phyloP scores from a whole-genome alignment of 495 filamentous ascomycete species.

The Neurospora hispaniola region DNA sequence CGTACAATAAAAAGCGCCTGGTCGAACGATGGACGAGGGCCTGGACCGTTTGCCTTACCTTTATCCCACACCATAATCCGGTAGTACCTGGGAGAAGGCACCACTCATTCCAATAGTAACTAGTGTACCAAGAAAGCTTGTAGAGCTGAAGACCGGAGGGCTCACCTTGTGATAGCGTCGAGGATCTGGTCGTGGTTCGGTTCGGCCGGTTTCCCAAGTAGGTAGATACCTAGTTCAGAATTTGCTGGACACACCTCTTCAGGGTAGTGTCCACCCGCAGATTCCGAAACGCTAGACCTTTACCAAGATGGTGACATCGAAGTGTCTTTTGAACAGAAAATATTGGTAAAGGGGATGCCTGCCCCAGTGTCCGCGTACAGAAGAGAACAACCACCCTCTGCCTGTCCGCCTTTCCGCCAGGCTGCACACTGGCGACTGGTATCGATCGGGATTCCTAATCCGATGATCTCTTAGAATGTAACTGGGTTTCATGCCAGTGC shows the following conservation, averaged over 20 bases:
- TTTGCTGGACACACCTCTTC: neutral
- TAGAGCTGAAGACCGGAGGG: neutral
- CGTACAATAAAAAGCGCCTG: neutral
- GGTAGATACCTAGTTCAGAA: neutral
- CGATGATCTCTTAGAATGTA: neutral
- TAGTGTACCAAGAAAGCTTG: neutral
- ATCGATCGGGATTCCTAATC: neutral
- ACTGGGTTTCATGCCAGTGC: neutral
- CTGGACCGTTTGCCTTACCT: neutral
- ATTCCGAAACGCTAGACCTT: neutral
- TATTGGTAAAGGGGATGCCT: neutral
- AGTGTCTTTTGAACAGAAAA: neutral
- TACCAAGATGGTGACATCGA: neutral
- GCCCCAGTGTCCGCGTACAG: neutral
- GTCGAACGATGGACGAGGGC: neutral
- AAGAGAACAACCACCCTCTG: neutral
- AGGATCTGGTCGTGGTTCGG: neutral
- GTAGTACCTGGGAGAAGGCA: neutral
- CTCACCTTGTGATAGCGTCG: neutral
- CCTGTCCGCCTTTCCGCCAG: neutral
- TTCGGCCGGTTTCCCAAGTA: neutral
- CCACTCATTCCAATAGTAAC: neutral
- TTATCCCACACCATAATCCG: neutral
- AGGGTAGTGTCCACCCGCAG: neutral
- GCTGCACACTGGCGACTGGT: neutral